Evolutionary conservation across 2,329 filamentous ascomycete species (phyloP), one percentile per base, ranked within the genome.

Genomic region (Alternaria burnsii): DNA sequence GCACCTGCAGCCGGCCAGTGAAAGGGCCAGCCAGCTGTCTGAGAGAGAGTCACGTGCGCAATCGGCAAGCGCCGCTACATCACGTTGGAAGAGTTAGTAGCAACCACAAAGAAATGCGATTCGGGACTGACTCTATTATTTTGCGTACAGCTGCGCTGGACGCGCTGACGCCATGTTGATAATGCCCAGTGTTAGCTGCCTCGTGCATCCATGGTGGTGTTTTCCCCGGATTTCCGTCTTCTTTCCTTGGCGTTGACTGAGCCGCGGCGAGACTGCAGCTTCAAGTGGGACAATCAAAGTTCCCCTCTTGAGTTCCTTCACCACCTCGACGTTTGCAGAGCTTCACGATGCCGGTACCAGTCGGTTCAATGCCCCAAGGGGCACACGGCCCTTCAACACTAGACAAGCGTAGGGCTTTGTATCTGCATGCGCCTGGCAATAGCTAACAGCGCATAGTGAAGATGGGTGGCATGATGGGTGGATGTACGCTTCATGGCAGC

Each of bases 391-490:
- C 88, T 59, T 90, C 89, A 48, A 89, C 87, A 59, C 84, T 90
- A 67, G 89, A 92, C 78, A 92, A 92, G 80, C 84, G 89, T 91
- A 84, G 62, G 85, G 73, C 55, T 47, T 44, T 40, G 51, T 46
- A 38, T 24, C 60, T 74, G 55, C 58, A 54, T 58, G 68, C 77
- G 43, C 42, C 46, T 44, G 52, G 55, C 59, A 54, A 66, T 51
- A 41, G 69, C 76, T 75, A 82, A 78, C 63, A 38, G 41, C 58
- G 50, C 66, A 71, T 78, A 97, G 93, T 94, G 80, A 97, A 97
- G 85, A 97, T 98, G 93, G 95, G 95, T 72, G 93, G 91, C 65
- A 90, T 99, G 90, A 98, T 98, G 93, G 95, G 95, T 71, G 92
- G 93, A 79, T 96, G 94, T 98, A 91, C 74, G 93, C 87, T 53